Conservation (phyloP, 192 early-diverging fungal species). For the Coemansia sp. region DNA sequence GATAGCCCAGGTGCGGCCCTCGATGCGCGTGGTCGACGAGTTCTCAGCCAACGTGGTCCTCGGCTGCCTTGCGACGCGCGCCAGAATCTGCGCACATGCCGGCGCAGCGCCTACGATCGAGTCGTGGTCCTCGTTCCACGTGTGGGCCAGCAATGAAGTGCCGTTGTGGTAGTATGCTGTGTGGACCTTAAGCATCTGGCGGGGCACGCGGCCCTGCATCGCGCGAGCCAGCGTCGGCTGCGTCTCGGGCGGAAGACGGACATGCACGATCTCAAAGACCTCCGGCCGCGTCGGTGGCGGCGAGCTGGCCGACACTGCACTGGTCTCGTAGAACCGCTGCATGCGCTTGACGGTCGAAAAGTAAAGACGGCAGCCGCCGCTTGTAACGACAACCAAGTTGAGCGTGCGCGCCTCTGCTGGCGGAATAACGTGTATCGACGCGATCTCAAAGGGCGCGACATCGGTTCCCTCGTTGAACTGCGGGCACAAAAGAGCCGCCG, state of each 20-base stretch:
- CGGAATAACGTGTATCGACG: slow-evolving; percentile 71
- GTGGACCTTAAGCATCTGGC: slow-evolving; percentile 55
- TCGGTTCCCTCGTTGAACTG: slow-evolving; percentile 46
- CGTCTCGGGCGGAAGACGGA: slow-evolving; percentile 63
- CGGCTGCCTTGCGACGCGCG: slow-evolving; percentile 26
- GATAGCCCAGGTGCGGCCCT: slow-evolving; percentile 84
- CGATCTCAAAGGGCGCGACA: slow-evolving; percentile 58
- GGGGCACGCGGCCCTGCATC: slow-evolving; percentile 11
- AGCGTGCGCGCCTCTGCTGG: slow-evolving; percentile 62
- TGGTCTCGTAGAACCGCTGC: slow-evolving; percentile 37
- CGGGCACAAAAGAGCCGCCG: slow-evolving; percentile 52
- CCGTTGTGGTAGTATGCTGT: slow-evolving; percentile 66
- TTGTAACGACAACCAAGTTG: slow-evolving; percentile 74
- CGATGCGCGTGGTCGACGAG: slow-evolving; percentile 53
- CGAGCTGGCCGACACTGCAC: slow-evolving; percentile 2
- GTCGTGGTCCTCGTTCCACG: slow-evolving; percentile 69
- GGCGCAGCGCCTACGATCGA: slow-evolving; percentile 60
- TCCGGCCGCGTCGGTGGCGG: slow-evolving; percentile 45
- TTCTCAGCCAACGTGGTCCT: slow-evolving; percentile 53
- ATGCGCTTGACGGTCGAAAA: slow-evolving; percentile 57
- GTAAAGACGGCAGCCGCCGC: slow-evolving; percentile 73
- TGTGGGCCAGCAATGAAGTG: slow-evolving; percentile 63
- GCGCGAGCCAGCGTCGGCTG: slow-evolving; percentile 28
- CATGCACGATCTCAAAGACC: slow-evolving; percentile 63
- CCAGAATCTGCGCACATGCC: slow-evolving; percentile 60